These are phyloP conservation scores for Paracamarosporium sp. DNA, from an alignment of 2,329 filamentous ascomycete species.

Conservation along the genomic window DNA sequence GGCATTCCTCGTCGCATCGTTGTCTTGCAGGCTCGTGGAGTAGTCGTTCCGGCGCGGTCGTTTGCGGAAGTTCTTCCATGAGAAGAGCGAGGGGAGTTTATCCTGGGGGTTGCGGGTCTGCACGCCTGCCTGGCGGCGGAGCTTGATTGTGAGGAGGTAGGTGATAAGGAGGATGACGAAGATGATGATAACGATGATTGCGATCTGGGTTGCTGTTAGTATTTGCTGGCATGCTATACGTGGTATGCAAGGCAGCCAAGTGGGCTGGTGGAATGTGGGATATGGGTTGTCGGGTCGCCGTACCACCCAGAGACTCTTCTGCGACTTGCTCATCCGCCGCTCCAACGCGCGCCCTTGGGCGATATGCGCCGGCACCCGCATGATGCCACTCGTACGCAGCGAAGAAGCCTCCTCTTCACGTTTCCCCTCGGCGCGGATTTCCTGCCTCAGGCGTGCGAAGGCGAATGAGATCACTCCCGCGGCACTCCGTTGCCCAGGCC, in stretches of 20 bases:
- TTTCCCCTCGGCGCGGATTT: background rate
- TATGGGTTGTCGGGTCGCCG: conserved; percentile 20
- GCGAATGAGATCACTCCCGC: conserved; percentile 28
- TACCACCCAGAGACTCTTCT: conserved; percentile 38
- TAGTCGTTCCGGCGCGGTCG: conserved; percentile 38
- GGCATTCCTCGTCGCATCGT: conserved; percentile 31
- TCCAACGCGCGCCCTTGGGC: conserved; percentile 29
- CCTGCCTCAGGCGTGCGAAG: conserved; percentile 5
- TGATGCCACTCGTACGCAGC: conserved; percentile 18
- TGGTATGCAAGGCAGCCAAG: background rate
- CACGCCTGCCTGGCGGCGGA: conserved; percentile 18
- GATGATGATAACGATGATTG: conserved; percentile 34
- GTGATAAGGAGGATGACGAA: conserved; percentile 42
- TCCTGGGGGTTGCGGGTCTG: conserved; percentile 18
- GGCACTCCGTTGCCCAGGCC: conserved; percentile 2
- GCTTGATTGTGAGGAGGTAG: conserved; percentile 35
- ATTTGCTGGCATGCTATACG: background rate
- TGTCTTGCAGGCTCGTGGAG: conserved; percentile 42
- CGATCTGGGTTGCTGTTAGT: conserved; percentile 24
- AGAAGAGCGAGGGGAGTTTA: conserved; percentile 42
- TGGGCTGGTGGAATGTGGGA: background rate
- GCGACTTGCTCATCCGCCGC: conserved; percentile 27
- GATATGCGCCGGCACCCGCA: conserved; percentile 35
- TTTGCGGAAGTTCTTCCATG: conserved; percentile 34
- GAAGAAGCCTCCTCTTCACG: background rate